Conservation (phyloP, 2,329 filamentous ascomycete genomes). For the Penicillium sp. region DNA sequence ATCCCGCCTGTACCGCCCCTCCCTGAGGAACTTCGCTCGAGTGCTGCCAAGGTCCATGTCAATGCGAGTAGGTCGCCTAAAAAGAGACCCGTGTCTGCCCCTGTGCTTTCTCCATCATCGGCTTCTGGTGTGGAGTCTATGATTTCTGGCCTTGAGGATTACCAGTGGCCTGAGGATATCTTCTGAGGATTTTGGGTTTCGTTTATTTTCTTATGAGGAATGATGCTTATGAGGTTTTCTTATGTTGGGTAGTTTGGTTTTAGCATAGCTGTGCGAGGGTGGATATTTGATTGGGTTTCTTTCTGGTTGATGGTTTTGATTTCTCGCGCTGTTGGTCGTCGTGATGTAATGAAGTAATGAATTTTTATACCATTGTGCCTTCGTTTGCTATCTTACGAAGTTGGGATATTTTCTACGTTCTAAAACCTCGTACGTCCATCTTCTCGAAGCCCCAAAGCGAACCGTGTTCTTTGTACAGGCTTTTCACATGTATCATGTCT, state of each 20-base stretch:
- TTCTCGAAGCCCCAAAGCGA: background rate
- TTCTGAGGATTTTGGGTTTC: conserved; percentile 32
- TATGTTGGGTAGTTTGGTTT: background rate
- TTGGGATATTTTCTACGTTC: background rate
- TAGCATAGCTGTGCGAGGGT: background rate
- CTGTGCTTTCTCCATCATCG: conserved; percentile 8
- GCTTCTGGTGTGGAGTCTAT: conserved; percentile 8
- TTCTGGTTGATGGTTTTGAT: background rate
- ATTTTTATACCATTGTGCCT: conserved; percentile 21
- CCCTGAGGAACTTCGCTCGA: conserved; percentile 34
- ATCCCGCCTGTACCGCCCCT: conserved; percentile 45
- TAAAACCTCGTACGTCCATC: background rate
- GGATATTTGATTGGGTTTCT: background rate
- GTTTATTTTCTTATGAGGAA: background rate
- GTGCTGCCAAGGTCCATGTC: conserved; percentile 30
- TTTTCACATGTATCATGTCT: background rate
- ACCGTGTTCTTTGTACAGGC: background rate
- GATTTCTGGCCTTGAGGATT: conserved; percentile 27
- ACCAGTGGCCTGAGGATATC: conserved; percentile 47
- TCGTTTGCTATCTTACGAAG: background rate
- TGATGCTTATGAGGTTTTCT: background rate
- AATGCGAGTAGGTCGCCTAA: conserved; percentile 26
- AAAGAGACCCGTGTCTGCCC: conserved; percentile 19
- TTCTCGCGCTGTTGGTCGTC: background rate
- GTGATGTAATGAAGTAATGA: conserved; percentile 26